Evolutionary conservation across 2,329 filamentous ascomycete species (phyloP), one percentile per base, ranked within the genome.

Genomic region (Talaromyces marneffei): DNA sequence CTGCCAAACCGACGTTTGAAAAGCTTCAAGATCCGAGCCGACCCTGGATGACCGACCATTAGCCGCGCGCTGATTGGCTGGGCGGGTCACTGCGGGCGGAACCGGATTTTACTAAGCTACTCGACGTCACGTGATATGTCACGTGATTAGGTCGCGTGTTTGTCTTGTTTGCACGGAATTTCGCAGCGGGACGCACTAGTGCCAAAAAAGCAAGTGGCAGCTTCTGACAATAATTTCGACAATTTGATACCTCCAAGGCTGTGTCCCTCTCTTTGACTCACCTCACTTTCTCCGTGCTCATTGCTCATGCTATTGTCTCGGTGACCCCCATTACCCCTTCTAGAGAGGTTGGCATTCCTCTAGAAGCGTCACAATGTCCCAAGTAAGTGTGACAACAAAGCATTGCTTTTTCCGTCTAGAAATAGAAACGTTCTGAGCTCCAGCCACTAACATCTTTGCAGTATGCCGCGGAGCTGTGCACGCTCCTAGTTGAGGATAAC

Each of bases 401-500:
- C 25, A 10, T 42, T 20, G 10, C 39, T 23, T 20, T 35, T 35
- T 53, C 14, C 46, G 20, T 52, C 48, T 35, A 14, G 12, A 31
- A 7, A 52, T 31, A 14, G 12, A 31, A 7, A 52, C 18, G 25
- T 57, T 52, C 40, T 44, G 33, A 62, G 56, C 60, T 61, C 29
- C 65, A 42, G 39, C 25, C 39, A 25, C 48, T 46, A 46, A 59
- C 40, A 37, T 33, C 29, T 40, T 37, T 39, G 20, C 66, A 91
- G 80, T 85, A 89, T 74, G 83, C 89, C 67, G 86, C 89, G 71
- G 91, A 97, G 84, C 90, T 97, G 72, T 96, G 91, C 81, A 85
- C 88, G 79, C 86, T 96, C 73, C 84, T 97, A 65, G 88, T 97
- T 65, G 87, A 92, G 72, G 92, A 97, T 74, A 83, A 90, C 63